Conservation (phyloP, 1,284 basidiomycete genomes). For the Irpex sp. region DNA sequence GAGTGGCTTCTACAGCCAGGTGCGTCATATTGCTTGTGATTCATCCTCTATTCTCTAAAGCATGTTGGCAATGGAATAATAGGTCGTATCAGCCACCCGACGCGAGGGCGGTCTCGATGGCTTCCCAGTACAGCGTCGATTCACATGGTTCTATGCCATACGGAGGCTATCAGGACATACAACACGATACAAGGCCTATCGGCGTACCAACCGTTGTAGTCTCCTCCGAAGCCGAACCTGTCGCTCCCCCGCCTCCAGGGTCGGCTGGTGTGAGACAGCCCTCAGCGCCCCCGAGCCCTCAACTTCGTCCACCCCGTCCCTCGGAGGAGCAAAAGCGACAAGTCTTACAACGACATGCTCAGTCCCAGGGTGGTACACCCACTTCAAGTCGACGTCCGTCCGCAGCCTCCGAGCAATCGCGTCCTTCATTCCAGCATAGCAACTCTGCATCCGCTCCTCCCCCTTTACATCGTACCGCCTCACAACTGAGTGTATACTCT, state of each 20-base stretch:
- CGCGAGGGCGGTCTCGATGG: constrained; percentile 23
- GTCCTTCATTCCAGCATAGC: not conserved
- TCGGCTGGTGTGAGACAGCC: not conserved
- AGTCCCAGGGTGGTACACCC: constrained; percentile 15
- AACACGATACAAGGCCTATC: constrained; percentile 21
- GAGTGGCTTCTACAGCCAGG: constrained; percentile 7
- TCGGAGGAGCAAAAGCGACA: constrained; percentile 53
- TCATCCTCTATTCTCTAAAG: not conserved
- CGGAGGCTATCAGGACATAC: constrained; percentile 19
- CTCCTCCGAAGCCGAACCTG: constrained; percentile 29
- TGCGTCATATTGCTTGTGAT: not conserved
- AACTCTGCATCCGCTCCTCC: not conserved
- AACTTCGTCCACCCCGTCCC: constrained; percentile 45
- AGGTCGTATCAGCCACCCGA: not conserved
- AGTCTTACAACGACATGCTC: constrained; percentile 58
- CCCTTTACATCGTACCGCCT: constrained; percentile 10
- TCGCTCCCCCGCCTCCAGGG: constrained; percentile 19
- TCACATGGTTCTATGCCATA: constrained; percentile 21
- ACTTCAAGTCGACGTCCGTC: constrained; percentile 6
- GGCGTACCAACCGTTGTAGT: constrained; percentile 43
- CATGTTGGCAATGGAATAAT: not conserved
- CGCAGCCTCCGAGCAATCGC: constrained; percentile 2
- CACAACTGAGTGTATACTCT: constrained; percentile 56
- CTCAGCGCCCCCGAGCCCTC: constrained; percentile 27
- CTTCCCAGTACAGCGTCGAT: constrained; percentile 33